Conservation (phyloP, 805 yeast genomes). For the Candida arabinofermentans region DNA sequence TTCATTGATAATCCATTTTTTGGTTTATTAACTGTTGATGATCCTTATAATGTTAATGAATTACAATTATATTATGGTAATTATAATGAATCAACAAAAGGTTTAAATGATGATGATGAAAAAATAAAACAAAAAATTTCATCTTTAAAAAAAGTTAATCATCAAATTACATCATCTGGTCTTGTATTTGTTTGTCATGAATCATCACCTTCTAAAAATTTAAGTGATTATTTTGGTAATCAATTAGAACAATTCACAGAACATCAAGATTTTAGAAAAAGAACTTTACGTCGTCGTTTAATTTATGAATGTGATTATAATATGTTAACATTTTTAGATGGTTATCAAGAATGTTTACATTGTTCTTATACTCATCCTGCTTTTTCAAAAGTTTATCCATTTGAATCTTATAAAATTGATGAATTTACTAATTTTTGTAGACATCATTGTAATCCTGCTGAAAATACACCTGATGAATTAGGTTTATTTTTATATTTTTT, state of each 20-base stretch:
- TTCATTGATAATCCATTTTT: constrained; percentile 26
- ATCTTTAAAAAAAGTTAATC: constrained; percentile 19
- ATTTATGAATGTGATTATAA: constrained; percentile 25
- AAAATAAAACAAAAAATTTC: constrained; percentile 10
- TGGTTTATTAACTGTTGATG: constrained; percentile 23
- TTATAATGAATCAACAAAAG: constrained; percentile 17
- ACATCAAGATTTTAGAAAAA: constrained; percentile 16
- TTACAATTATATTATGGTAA: constrained; percentile 25
- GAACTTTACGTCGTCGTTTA: constrained; percentile 18
- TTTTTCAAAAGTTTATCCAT: constrained; percentile 24
- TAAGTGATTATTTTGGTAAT: constrained; percentile 19
- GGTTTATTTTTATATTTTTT: constrained; percentile 28
- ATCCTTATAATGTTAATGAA: constrained; percentile 11
- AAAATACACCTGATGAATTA: constrained; percentile 7
- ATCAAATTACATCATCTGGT: constrained; percentile 22
- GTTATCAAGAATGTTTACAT: constrained; percentile 29
- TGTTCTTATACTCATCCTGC: constrained; percentile 28
- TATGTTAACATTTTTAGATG: constrained; percentile 24
- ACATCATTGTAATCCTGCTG: constrained; percentile 21
- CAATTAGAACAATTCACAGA: constrained; percentile 20
- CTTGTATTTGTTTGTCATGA: constrained; percentile 26
- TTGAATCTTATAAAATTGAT: constrained; percentile 26
- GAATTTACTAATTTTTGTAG: constrained; percentile 26
- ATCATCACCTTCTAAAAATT: constrained; percentile 11
- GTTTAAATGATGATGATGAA: constrained; percentile 6